Evolutionary conservation across 768 basidiomycete genomes (phyloP), one percentile per base, ranked within the genome.

Genomic region (Dendrothele bispora): DNA sequence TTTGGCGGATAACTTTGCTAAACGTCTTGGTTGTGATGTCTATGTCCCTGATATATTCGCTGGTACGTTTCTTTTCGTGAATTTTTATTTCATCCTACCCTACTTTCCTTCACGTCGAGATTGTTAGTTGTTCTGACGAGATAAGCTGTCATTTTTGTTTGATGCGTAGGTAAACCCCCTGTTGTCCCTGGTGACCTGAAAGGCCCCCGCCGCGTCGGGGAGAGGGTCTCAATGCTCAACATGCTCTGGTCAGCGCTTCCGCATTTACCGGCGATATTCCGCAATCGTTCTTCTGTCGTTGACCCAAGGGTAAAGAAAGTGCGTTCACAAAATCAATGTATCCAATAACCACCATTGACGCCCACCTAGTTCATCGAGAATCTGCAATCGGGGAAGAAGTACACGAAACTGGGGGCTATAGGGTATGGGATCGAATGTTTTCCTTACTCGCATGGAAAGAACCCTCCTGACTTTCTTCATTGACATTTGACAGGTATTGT

Each of bases 31-130:
- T n/a, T 79, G 82, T 52, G 83, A 84, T 54, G 82, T 84, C 17
- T 84, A 79, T 76, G 68, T 82, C 14, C 83, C 83, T 7, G 81
- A 86, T 61, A 61, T 80, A 40, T 85, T 83, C 53, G 59, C 68
- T 51, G 83, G 82, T 78, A 46, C 37, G 66, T n/a, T n/a, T n/a
- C n/a, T n/a, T n/a, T n/a, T n/a, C n/a, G n/a, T n/a, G n/a, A n/a
- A n/a, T n/a, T n/a, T n/a, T n/a, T n/a, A n/a, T n/a, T n/a, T 55
- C 11, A 39, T 35, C 30, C 21, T 25, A 22, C 39, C 39, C n/a
- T 35, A 2, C 34, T 27, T 21, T 37, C 18, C 17, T 20, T 40
- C 30, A 3, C 15, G 28, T 15, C 18, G 17, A 26, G 11, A 22
- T 14, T 17, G 26, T 39, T 15, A 37, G 43, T 21, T 43, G 12